Conservation (phyloP, 2,329 filamentous ascomycete genomes). For the Calonectria naviculata region DNA sequence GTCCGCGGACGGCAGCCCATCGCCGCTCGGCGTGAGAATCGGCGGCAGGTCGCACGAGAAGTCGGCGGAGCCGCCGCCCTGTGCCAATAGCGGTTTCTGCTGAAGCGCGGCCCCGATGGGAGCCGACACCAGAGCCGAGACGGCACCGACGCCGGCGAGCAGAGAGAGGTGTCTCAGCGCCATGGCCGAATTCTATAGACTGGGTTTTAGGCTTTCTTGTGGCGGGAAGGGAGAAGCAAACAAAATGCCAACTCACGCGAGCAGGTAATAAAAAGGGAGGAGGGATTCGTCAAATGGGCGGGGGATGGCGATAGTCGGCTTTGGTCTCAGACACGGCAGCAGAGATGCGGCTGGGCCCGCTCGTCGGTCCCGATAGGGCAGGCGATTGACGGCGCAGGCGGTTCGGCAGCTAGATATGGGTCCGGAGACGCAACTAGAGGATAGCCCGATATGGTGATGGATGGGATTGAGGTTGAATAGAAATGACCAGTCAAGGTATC, state of each 20-base stretch:
- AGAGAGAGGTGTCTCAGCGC: slow-evolving; percentile 30
- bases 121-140: slow-evolving; percentile 26
- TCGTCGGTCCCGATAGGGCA: slow-evolving; percentile 8
- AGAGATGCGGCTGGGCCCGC: slow-evolving; percentile 4
- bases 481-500: too few species aligned
- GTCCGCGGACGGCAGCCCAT: slow-evolving; percentile 46
- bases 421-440: neutral
- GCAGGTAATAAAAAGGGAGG: neutral
- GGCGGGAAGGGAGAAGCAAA: neutral
- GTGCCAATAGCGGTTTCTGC: slow-evolving; percentile 32
- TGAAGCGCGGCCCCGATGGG: slow-evolving; percentile 9
- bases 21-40: slow-evolving; percentile 42
- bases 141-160: slow-evolving; percentile 26
- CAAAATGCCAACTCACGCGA: neutral
- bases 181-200: slow-evolving; percentile 19
- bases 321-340: neutral
- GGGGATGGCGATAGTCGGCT: slow-evolving; percentile 9
- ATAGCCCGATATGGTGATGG: neutral
- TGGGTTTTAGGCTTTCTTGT: neutral
- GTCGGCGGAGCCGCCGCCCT: slow-evolving; percentile 10
- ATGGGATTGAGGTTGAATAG: too few species aligned
- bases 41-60: slow-evolving; percentile 50
- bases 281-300: slow-evolving; percentile 8
- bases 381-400: slow-evolving; percentile 11
- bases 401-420: slow-evolving; percentile 19